Conservation (phyloP, 176 grass and related monocot genomes). For the Sorghum bicolor region DNA sequence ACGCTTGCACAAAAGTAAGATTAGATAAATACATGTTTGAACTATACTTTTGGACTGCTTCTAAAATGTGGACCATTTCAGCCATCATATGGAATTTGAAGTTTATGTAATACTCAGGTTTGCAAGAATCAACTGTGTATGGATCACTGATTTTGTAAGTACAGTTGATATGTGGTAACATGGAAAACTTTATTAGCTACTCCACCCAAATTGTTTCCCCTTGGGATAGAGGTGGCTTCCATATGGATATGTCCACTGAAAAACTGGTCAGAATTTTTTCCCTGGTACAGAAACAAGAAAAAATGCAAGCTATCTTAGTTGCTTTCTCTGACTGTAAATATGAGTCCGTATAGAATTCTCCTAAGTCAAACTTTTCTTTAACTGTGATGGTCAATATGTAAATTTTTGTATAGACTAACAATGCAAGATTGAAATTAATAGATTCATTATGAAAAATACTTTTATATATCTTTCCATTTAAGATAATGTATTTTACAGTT, state of each 20-base stretch:
- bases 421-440: background rate
- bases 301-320: background rate
- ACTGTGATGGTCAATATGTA: background rate
- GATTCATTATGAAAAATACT: background rate
- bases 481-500: background rate
- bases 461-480: background rate
- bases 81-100: background rate
- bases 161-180: background rate
- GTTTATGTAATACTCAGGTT: background rate
- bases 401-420: background rate
- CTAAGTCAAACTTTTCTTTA: background rate
- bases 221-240: background rate
- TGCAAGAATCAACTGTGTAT: background rate
- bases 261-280: background rate
- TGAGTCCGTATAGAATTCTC: background rate
- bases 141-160: background rate
- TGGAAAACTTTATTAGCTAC: background rate
- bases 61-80: background rate
- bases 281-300: background rate
- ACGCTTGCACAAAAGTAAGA: background rate
- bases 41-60: background rate
- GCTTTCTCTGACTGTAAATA: background rate
- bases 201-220: background rate
- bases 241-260: background rate
- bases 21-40: background rate